phyloP scores from a whole-genome alignment of 2,329 filamentous ascomycete genomes.

The Cadophora gregata region DNA sequence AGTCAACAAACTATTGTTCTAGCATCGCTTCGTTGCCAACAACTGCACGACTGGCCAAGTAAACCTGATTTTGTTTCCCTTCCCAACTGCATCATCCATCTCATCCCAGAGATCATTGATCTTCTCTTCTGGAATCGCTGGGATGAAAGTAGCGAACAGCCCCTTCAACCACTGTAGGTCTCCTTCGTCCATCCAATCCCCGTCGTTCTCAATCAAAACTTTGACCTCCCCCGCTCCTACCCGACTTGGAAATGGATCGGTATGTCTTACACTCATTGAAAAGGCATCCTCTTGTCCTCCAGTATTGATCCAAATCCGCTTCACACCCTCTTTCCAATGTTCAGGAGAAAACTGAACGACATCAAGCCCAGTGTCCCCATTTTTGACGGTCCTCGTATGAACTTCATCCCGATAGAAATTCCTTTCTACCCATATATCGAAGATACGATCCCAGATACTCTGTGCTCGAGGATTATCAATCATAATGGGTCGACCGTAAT shows the following conservation, averaged over 20 bases:
- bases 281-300: conserved; percentile 13
- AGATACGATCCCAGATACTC: neutral
- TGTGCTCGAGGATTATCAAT: conserved; percentile 2
- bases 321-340: conserved; percentile 16
- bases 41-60: conserved; percentile 47
- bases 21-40: conserved; percentile 50
- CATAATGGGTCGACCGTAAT: conserved; percentile 25
- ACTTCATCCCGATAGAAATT: neutral
- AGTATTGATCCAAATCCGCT: conserved; percentile 18
- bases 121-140: conserved; percentile 12
- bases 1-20: neutral
- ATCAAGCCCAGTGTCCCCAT: conserved; percentile 14
- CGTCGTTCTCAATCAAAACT: conserved; percentile 18
- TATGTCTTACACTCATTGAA: conserved; percentile 12
- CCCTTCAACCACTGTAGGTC: conserved; percentile 22
- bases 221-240: conserved; percentile 18
- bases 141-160: conserved; percentile 14
- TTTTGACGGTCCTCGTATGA: neutral
- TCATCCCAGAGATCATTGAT: conserved; percentile 11
- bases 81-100: conserved; percentile 13
- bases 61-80: conserved; percentile 13
- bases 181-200: conserved; percentile 18
- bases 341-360: conserved; percentile 16
- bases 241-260: conserved; percentile 2
- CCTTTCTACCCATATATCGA: conserved; percentile 8